phyloP scores from a whole-genome alignment of 176 grass and related monocot genomes.

The Rhynchospora tenuis region DNA sequence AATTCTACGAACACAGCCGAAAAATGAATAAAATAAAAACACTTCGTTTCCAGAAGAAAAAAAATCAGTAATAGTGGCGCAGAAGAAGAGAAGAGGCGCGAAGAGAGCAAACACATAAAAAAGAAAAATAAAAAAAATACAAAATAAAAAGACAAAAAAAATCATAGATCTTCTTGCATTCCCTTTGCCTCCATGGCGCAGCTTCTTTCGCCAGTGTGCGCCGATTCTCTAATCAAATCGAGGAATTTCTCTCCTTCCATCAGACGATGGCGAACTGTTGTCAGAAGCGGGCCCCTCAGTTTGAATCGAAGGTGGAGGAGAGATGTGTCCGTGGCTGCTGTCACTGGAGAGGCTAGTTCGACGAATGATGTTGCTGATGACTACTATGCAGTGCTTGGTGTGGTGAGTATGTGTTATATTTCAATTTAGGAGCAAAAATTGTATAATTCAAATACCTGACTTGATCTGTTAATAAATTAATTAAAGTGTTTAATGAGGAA shows the following conservation, averaged over 20 bases:
- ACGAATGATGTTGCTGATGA: conserved; percentile 55
- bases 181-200: neutral
- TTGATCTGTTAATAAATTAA: conserved; percentile 11
- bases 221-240: conserved; percentile 15
- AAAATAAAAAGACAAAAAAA: neutral
- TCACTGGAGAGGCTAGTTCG: conserved; percentile 19
- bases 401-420: conserved; percentile 33
- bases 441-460: neutral
- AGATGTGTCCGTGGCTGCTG: conserved; percentile 17
- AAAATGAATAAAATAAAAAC: neutral
- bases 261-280: conserved; percentile 8
- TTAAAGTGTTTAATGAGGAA: neutral
- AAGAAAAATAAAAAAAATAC: neutral
- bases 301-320: neutral
- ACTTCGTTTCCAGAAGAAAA: neutral
- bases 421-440: neutral
- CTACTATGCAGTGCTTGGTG: conserved; percentile 75
- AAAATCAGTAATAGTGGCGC: neutral
- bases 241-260: conserved; percentile 19
- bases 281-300: neutral
- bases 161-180: neutral
- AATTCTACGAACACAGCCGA: neutral
- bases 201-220: conserved; percentile 19
- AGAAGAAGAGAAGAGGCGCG: neutral
- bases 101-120: neutral